phyloP scores from a whole-genome alignment of 2,329 filamentous ascomycete genomes.

The Stemphylium beticola region DNA sequence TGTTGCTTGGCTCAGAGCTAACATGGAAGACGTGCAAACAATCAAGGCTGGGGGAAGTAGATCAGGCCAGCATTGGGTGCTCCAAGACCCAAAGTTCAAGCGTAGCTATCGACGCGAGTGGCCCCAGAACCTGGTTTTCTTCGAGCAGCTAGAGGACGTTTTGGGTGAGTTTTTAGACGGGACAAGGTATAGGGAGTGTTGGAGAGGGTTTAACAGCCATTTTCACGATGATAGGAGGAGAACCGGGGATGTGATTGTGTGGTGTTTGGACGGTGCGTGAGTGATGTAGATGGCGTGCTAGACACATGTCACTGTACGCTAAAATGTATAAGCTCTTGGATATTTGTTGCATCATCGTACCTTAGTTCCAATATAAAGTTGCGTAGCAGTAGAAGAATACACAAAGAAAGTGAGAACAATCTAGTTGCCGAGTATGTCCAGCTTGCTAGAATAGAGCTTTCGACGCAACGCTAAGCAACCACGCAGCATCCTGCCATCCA shows the following conservation, averaged over 20 bases:
- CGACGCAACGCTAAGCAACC: slow-evolving; percentile 62
- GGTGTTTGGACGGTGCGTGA: slow-evolving; percentile 51
- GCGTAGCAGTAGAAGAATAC: background rate
- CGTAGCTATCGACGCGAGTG: slow-evolving; percentile 38
- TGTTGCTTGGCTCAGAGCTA: slow-evolving; percentile 46
- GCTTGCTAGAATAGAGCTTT: slow-evolving; percentile 49
- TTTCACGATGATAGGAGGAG: slow-evolving; percentile 69
- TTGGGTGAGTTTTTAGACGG: slow-evolving; percentile 52
- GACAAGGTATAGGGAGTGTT: slow-evolving; percentile 63
- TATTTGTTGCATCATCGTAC: background rate
- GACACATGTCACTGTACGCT: background rate
- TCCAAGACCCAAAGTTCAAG: slow-evolving; percentile 30
- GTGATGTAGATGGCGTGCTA: background rate
- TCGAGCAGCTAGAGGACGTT: slow-evolving; percentile 62
- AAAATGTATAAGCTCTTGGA: background rate
- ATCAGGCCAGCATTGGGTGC: slow-evolving; percentile 32
- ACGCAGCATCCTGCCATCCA: slow-evolving; percentile 65
- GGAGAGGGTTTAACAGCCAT: slow-evolving; percentile 65
- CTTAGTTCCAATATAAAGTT: background rate
- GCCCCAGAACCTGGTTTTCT: slow-evolving; percentile 60
- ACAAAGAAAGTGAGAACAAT: background rate
- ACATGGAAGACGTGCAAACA: slow-evolving; percentile 49
- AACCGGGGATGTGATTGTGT: slow-evolving; percentile 67
- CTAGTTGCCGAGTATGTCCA: background rate
- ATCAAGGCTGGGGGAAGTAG: slow-evolving; percentile 26